phyloP scores from a whole-genome alignment of 2,329 filamentous ascomycete species.

The Anthostomella pinea region DNA sequence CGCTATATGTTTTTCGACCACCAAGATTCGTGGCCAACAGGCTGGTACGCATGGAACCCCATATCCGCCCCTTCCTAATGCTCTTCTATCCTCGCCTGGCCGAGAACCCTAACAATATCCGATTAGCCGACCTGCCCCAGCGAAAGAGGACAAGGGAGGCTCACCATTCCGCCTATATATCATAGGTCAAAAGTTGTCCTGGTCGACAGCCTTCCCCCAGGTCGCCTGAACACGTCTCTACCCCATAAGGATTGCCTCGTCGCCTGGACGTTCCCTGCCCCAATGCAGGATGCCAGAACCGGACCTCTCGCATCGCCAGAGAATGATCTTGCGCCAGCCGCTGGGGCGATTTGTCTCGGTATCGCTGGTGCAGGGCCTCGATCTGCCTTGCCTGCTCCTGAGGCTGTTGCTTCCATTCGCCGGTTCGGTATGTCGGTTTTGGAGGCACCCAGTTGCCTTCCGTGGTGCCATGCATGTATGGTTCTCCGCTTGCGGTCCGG shows the following conservation, averaged over 20 bases:
- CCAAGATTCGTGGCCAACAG: too few relatives aligned
- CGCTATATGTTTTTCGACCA: too few relatives aligned
- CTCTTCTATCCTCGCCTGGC: too few relatives aligned
- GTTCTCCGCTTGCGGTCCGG: not conserved
- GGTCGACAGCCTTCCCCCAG: not conserved
- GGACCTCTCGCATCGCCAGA: constrained; percentile 4
- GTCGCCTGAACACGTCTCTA: not conserved
- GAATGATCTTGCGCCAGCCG: not conserved
- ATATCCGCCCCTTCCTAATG: too few relatives aligned
- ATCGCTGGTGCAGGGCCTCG: not conserved
- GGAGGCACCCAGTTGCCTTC: not conserved
- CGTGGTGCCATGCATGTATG: constrained; percentile 1
- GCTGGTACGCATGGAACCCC: too few relatives aligned
- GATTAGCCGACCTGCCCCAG: too few relatives aligned
- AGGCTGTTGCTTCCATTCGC: not conserved
- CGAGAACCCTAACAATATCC: too few relatives aligned
- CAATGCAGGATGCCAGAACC: constrained; percentile 3
- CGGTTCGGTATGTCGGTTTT: not conserved
- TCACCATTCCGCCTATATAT: not conserved
- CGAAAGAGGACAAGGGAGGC: too few relatives aligned
- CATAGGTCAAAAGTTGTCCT: not conserved
- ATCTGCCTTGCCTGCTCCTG: constrained; percentile 5
- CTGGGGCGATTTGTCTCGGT: constrained; percentile 1
- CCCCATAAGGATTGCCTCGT: constrained; percentile 5
- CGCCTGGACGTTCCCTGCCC: constrained; percentile 11